These are phyloP conservation scores for Tuber indicum DNA, from an alignment of 495 filamentous ascomycete genomes.

Conservation along the genomic window DNA sequence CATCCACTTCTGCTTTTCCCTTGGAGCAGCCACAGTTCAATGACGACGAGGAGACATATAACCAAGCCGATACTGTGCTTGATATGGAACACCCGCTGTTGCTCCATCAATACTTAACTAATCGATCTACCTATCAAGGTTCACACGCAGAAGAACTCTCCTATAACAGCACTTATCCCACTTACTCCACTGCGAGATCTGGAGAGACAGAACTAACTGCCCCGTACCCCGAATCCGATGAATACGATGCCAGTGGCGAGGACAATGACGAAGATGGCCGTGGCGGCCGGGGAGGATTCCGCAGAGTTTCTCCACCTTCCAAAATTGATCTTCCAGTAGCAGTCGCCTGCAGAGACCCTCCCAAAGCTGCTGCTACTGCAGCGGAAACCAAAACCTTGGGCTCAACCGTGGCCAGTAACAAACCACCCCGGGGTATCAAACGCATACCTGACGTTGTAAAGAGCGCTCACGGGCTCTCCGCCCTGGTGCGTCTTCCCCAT, in stretches of 20 bases:
- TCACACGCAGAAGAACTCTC: neutral
- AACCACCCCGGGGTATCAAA: neutral
- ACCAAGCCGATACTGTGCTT: neutral
- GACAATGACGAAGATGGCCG: neutral
- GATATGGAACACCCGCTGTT: neutral
- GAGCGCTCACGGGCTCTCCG: neutral
- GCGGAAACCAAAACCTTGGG: no score
- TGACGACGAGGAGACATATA: neutral
- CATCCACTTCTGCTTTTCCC: neutral
- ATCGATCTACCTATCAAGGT: neutral
- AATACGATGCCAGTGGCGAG: neutral
- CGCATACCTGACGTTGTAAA: neutral
- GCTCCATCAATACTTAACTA: neutral
- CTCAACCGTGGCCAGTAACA: no score
- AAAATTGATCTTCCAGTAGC: no score
- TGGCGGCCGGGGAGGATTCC: no score
- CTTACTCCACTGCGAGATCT: neutral
- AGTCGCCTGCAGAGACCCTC: no score
- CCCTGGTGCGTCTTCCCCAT: neutral
- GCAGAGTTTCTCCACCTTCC: no score
- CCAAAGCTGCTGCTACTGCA: no score
- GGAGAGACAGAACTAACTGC: neutral
- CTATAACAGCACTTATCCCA: neutral
- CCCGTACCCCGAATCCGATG: neutral
- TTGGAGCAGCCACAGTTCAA: neutral